A percentile compares a stretch with the other conserved stretches of the same genome.
Conservation (phyloP, 2,329 filamentous ascomycete genomes). For the Scedosporium dehoogii region DNA sequence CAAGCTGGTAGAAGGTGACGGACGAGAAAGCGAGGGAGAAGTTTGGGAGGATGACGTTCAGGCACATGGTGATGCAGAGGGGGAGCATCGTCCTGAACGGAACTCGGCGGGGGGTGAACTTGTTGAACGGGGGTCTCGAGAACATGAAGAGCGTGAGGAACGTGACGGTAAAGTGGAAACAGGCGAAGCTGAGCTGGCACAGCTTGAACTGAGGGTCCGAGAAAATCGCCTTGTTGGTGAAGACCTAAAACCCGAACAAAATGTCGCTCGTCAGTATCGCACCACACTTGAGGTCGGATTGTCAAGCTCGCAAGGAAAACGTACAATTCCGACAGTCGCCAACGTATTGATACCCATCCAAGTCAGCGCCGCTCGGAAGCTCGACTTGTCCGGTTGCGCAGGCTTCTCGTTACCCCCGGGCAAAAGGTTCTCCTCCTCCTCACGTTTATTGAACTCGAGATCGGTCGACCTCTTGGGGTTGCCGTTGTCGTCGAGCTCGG, state of each 20-base stretch:
- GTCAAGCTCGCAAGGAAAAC: slow-evolving; percentile 13
- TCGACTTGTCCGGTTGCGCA: slow-evolving; percentile 22
- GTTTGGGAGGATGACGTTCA: slow-evolving; percentile 61
- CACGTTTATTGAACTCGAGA: slow-evolving; percentile 15
- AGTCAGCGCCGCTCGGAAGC: slow-evolving; percentile 28
- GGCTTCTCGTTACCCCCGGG: slow-evolving; percentile 21
- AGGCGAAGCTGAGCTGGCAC: slow-evolving; percentile 55
- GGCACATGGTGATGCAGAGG: slow-evolving; percentile 55
- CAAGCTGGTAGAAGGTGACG: slow-evolving; percentile 62
- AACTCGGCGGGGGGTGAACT: slow-evolving; percentile 49
- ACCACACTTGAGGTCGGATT: neutral
- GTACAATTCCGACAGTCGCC: slow-evolving; percentile 53
- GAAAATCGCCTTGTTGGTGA: slow-evolving; percentile 63
- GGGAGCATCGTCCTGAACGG: slow-evolving; percentile 49
- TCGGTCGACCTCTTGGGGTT: neutral
- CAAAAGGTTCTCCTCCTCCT: slow-evolving; percentile 32
- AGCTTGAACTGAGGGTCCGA: slow-evolving; percentile 50
- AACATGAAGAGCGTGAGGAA: slow-evolving; percentile 52
- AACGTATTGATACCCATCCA: slow-evolving; percentile 55
- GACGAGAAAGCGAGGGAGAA: slow-evolving; percentile 57
- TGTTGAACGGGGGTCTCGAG: slow-evolving; percentile 45
- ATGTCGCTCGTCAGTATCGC: neutral
- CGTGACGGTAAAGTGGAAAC: slow-evolving; percentile 60
- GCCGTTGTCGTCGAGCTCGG: slow-evolving; percentile 6
- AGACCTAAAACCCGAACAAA: slow-evolving; percentile 36